phyloP scores from a whole-genome alignment of 176 grass and related monocot genomes.

The Juncus inflexus region DNA sequence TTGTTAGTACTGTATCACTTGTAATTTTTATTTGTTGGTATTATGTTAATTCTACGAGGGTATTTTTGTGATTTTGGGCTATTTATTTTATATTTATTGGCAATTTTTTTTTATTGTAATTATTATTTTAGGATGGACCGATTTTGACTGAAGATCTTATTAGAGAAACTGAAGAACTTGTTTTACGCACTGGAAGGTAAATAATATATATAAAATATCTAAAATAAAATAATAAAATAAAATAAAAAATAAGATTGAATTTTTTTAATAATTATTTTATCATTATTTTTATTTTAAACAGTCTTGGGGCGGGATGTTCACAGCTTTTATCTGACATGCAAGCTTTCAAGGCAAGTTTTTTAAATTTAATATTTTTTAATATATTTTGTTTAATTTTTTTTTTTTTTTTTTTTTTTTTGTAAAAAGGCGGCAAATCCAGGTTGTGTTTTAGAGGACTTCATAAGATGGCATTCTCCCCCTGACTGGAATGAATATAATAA shows the following conservation, averaged over 20 bases:
- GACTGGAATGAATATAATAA: slow-evolving; percentile 76
- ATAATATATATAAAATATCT: not conserved
- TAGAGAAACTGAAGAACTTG: slow-evolving; percentile 96
- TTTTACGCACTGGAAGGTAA: slow-evolving; percentile 90
- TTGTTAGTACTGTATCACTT: not conserved
- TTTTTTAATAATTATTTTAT: slow-evolving; percentile 17
- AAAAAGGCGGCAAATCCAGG: slow-evolving; percentile 90
- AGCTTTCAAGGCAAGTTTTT: slow-evolving; percentile 88
- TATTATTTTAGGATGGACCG: slow-evolving; percentile 66
- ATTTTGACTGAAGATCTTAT: slow-evolving; percentile 97
- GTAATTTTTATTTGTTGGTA: not conserved
- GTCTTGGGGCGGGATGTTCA: slow-evolving; percentile 95
- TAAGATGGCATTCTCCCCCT: slow-evolving; percentile 98
- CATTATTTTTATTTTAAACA: slow-evolving; percentile 28
- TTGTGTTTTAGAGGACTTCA: slow-evolving; percentile 92
- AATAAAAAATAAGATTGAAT: no score
- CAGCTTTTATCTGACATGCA: slow-evolving; percentile 99
- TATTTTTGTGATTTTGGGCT: not conserved
- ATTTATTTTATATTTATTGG: not conserved
- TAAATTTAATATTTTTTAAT: slow-evolving; percentile 11
- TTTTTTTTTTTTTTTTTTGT: slow-evolving; percentile 25
- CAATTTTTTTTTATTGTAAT: not conserved
- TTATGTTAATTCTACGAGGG: not conserved
- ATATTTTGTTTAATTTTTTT: not conserved
- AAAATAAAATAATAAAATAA: no score